These are phyloP conservation scores for Fusarium dlaminii DNA, from an alignment of 2,329 filamentous ascomycete genomes.

Conservation along the genomic window DNA sequence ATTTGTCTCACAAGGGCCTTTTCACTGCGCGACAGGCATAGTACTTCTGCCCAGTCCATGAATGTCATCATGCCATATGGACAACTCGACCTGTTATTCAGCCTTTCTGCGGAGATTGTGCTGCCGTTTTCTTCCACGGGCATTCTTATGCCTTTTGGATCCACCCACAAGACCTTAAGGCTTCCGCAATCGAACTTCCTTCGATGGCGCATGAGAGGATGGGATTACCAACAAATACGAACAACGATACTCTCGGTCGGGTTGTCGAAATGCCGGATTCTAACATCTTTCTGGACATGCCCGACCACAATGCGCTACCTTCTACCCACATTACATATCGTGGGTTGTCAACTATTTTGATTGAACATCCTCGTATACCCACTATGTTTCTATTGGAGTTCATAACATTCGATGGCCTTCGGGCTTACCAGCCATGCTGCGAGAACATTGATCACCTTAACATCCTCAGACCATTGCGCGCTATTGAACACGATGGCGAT, in stretches of 20 bases:
- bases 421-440: constrained; percentile 46
- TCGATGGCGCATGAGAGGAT: neutral
- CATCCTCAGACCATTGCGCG: constrained; percentile 36
- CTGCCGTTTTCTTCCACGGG: constrained; percentile 42
- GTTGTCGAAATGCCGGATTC: neutral
- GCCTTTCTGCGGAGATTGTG: constrained; percentile 48
- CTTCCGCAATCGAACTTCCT: neutral
- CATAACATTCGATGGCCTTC: constrained; percentile 38
- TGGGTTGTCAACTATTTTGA: constrained; percentile 25
- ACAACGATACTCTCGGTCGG: neutral
- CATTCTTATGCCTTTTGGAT: constrained; percentile 34
- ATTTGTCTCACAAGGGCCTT: constrained; percentile 32
- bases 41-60: constrained; percentile 47
- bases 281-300: neutral
- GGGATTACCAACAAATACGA: neutral
- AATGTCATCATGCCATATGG: constrained; percentile 42
- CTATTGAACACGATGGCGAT: constrained; percentile 38
- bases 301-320: constrained; percentile 31
- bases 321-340: constrained; percentile 39
- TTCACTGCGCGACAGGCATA: constrained; percentile 35
- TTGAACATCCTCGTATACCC: constrained; percentile 35
- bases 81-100: constrained; percentile 23
- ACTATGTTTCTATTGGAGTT: constrained; percentile 41
- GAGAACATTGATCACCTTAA: constrained; percentile 23
- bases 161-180: constrained; percentile 22